Evolutionary conservation across 345 rosid species (phyloP), one percentile per base, ranked within the genome.

Genomic region (Tarenaya hassleriana): DNA sequence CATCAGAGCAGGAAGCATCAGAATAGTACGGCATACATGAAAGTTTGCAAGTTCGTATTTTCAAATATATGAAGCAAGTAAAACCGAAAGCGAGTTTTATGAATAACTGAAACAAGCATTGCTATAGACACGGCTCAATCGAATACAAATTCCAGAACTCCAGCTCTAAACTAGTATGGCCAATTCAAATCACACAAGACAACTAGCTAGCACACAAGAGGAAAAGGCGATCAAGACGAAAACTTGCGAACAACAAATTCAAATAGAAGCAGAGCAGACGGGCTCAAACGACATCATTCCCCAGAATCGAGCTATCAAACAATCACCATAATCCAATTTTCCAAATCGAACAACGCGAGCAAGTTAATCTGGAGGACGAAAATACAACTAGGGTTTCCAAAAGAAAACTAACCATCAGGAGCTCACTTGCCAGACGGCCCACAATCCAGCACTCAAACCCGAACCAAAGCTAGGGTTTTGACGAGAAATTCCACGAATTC

Each of bases 391-490:
- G 68, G 62, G 69, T 64, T 64, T 56, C 24, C 56, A 48, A 56
- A 41, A 51, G 53, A 19, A 58, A 50, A 64, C 69, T 64, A 56
- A 64, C 69, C 69, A 50, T 31, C 8, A 55, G 13, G 31, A 63
- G 55, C 50, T 55, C 43, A 39, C 2, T 35, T 35, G 1, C 11
- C 12, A 55, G 55, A 55, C 11, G 60, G 46, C 49, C 61, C 55
- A 62, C 14, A 62, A 62, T 47, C 54, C 48, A 53, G 41, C 44
- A 45, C 27, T 12, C 57, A 51, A 34, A 17, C 53, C 13, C 12
- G 45, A 50, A 52, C 11, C 34, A 49, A 69, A 75, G 51, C 71
- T 75, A 86, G 88, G 91, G 84, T 77, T 83, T 75, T 63, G 68
- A 67, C 67, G 66, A 67, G 55, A 67, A 69, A 68, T 63, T 41